phyloP scores from a whole-genome alignment of 2,329 filamentous ascomycete genomes.

The Fusarium brevicatenulatum region DNA sequence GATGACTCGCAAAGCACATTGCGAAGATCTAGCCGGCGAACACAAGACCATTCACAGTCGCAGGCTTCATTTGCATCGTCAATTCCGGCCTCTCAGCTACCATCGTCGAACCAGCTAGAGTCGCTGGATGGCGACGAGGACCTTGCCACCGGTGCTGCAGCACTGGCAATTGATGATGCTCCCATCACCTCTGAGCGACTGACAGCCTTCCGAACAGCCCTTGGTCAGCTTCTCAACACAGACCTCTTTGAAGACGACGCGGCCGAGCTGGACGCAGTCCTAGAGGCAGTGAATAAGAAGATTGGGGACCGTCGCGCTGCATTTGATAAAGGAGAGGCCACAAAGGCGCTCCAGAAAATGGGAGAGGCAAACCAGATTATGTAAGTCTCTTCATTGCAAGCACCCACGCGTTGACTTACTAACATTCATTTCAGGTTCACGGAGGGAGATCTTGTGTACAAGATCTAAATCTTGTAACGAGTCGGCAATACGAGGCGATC shows the following conservation, averaged over 20 bases:
- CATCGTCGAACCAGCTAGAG: constrained; percentile 56
- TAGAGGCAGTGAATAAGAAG: constrained; percentile 81
- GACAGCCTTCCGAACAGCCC: constrained; percentile 77
- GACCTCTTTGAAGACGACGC: constrained; percentile 88
- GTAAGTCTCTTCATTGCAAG: constrained; percentile 63
- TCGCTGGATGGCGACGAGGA: constrained; percentile 56
- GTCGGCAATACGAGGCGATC: background rate
- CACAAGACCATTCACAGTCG: constrained; percentile 53
- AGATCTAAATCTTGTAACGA: constrained; percentile 62
- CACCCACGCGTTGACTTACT: constrained; percentile 16
- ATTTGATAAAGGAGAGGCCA: constrained; percentile 78
- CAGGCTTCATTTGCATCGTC: constrained; percentile 81
- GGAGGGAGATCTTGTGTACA: constrained; percentile 74
- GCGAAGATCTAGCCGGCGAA: constrained; percentile 54
- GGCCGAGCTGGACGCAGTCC: constrained; percentile 77
- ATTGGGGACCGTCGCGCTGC: constrained; percentile 65
- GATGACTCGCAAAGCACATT: constrained; percentile 48
- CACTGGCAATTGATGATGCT: constrained; percentile 53
- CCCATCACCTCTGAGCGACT: constrained; percentile 72
- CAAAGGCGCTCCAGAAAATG: constrained; percentile 81
- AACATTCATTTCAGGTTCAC: constrained; percentile 58
- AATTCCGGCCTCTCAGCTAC: constrained; percentile 76
- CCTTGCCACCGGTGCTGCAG: constrained; percentile 55
- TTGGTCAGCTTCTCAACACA: constrained; percentile 85
- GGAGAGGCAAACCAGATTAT: constrained; percentile 90